These are phyloP conservation scores for Ceratocystis alfenasii DNA, from an alignment of 2,329 filamentous ascomycete genomes.

Conservation along the genomic window DNA sequence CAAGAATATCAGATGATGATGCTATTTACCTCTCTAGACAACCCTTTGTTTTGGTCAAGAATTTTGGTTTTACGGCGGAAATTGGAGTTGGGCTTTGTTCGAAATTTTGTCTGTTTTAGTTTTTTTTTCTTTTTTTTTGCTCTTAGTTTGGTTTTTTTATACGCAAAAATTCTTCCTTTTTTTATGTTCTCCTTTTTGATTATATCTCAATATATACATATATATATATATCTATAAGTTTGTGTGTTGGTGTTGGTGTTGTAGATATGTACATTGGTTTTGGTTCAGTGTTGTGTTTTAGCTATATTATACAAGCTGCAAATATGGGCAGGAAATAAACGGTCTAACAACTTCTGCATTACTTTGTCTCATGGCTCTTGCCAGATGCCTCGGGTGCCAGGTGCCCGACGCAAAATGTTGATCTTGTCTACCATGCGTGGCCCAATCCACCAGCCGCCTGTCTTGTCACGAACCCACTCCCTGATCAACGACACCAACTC, in stretches of 20 bases:
- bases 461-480: slow-evolving; percentile 34
- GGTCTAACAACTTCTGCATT: too few species aligned
- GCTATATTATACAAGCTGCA: background rate
- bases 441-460: slow-evolving; percentile 54
- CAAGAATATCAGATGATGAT: background rate
- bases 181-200: background rate
- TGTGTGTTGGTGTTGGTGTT: too few species aligned
- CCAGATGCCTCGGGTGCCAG: slow-evolving; percentile 17
- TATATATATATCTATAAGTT: background rate
- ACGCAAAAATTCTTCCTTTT: background rate
- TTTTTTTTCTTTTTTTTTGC: background rate
- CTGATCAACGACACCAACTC: slow-evolving; percentile 32
- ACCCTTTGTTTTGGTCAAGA: background rate
- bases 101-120: background rate
- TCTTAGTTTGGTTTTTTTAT: slow-evolving; percentile 2
- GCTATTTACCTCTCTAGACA: slow-evolving; percentile 7
- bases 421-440: slow-evolving; percentile 48
- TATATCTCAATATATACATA: background rate
- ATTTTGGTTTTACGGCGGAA: slow-evolving; percentile 8
- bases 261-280: too few species aligned
- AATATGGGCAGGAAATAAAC: too few species aligned
- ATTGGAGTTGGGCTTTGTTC: slow-evolving; percentile 2
- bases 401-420: slow-evolving; percentile 15
- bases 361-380: background rate
- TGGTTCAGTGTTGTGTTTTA: too few species aligned